Conservation (phyloP, 306 rosid genomes). For the Ochetophila trinervis region DNA sequence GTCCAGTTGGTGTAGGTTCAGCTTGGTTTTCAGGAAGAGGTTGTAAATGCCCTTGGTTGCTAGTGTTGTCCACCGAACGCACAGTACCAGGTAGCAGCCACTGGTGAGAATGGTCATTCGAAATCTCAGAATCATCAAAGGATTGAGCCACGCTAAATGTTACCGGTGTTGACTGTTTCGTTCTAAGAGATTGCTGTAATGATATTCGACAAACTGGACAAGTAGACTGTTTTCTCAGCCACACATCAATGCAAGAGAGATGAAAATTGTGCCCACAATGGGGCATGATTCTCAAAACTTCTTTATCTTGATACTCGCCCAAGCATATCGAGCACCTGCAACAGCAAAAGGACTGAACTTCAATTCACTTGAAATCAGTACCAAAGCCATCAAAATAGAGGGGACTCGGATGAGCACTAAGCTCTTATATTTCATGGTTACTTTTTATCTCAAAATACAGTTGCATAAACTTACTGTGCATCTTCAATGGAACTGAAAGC, state of each 20-base stretch:
- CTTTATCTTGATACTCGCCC: conserved; percentile 84
- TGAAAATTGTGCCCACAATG: conserved; percentile 91
- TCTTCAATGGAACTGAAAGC: conserved; percentile 77
- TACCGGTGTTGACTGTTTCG: conserved; percentile 52
- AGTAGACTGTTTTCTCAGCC: conserved; percentile 86
- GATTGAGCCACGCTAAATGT: conserved; percentile 45
- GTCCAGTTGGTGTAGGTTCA: conserved; percentile 34
- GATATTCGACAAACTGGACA: conserved; percentile 93
- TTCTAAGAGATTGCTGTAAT: conserved; percentile 47
- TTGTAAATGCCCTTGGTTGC: conserved; percentile 31
- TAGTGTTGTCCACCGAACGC: conserved; percentile 20
- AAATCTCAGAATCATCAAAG: conserved; percentile 45
- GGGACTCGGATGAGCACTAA: not conserved
- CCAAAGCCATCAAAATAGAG: not conserved
- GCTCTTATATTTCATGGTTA: not conserved
- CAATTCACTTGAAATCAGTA: not conserved
- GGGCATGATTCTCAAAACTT: conserved; percentile 78
- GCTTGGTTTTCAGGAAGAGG: conserved; percentile 28
- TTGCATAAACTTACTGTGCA: conserved; percentile 68
- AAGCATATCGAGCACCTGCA: conserved; percentile 93
- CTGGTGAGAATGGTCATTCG: conserved; percentile 39
- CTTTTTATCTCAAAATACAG: not conserved
- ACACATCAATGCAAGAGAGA: conserved; percentile 82
- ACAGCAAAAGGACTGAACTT: conserved; percentile 7
- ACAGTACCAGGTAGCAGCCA: conserved; percentile 37